Base-by-base conservation (phyloP, 805 yeast species). In the Kodamaea kakaduensis region DNA sequence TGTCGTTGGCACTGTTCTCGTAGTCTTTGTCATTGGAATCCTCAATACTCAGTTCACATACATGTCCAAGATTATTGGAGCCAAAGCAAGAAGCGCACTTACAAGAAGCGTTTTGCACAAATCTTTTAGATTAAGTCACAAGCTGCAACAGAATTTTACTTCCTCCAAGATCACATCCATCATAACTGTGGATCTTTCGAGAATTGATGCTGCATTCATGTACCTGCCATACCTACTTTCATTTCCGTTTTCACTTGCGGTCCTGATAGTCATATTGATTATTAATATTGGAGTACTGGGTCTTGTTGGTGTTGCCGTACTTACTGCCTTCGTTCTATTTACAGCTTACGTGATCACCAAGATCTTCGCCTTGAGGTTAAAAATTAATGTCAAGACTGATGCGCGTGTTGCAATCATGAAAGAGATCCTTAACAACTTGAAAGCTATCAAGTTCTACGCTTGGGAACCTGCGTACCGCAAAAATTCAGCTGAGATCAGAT, bases 401-500 rank as follows among this genome's bases (percentile, higher is more conserved):
- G 58, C 64, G 14, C 78, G 97, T 51, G 86, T 89, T 15, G 70
- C 77, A 31, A 68, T 76, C 32, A 78, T 87, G 56, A 81, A 84
- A 45, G 97, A 89, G 56, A 75, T 87, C 18, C 66, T 89, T 44
- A 78, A 74, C 51, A 78, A 83, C 45, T 75, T 89, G 71, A 85
- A 84, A 51, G 71, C 81, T 54, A 84, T 89, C 56, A 89, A 89
- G 62, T 84, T 74, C 55, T 89, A 88, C 55, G 84, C 94, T 1
- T 89, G 96, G 96, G 97, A 89, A 59, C 69, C 68, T 20, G 88
- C 96, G 1, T 89, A 86, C 54, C 69, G 69, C 36, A 56, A 69
- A 7, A 63, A 71, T 34, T 71, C 89, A 22, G 51, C 75, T 10
- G 69, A 65, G 9, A 66, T 75, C 17, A 74, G 97, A 54, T 48